Percentiles rank a stretch among this genome's conserved stretches.
Evolutionary conservation across 2,329 filamentous ascomycete genomes (phyloP).

Genomic region (Fusarium sp.): DNA sequence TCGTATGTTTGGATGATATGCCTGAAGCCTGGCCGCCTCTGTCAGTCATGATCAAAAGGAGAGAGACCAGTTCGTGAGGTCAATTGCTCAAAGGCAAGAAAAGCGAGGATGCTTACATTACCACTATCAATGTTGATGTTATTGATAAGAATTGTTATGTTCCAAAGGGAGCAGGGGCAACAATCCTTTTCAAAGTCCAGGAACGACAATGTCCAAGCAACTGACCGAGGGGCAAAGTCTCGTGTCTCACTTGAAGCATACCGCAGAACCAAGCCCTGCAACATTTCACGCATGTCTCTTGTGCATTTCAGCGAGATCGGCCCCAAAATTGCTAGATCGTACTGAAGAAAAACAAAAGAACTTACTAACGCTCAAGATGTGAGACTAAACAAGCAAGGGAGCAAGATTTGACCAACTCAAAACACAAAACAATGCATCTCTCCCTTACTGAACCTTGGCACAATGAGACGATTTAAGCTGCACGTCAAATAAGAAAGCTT

Average conservation of each 20-base stretch:
- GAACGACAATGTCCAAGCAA: constrained; percentile 11
- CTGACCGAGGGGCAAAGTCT: background rate
- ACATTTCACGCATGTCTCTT: background rate
- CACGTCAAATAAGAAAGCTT: background rate
- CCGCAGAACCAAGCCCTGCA: background rate
- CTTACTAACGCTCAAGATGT: background rate
- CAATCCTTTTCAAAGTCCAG: constrained; percentile 7
- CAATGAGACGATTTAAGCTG: background rate
- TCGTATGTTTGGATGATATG: background rate
- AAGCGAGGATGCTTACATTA: constrained; percentile 9
- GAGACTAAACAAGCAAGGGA: constrained; percentile 20
- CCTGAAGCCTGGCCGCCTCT: background rate
- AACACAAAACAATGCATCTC: background rate
- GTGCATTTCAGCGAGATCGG: background rate
- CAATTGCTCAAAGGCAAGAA: background rate
- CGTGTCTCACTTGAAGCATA: constrained; percentile 15
- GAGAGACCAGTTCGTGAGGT: background rate
- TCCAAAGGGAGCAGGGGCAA: constrained; percentile 6
- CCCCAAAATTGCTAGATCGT: background rate
- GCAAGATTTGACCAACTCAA: background rate
- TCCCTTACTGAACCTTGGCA: constrained; percentile 25
- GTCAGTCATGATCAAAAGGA: background rate
- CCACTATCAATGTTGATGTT: constrained; percentile 8
- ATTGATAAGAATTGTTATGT: constrained; percentile 19
- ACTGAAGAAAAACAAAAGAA: background rate